Evolutionary conservation across 2,329 filamentous ascomycete species (phyloP).

Genomic region (Fusarium beomiforme): DNA sequence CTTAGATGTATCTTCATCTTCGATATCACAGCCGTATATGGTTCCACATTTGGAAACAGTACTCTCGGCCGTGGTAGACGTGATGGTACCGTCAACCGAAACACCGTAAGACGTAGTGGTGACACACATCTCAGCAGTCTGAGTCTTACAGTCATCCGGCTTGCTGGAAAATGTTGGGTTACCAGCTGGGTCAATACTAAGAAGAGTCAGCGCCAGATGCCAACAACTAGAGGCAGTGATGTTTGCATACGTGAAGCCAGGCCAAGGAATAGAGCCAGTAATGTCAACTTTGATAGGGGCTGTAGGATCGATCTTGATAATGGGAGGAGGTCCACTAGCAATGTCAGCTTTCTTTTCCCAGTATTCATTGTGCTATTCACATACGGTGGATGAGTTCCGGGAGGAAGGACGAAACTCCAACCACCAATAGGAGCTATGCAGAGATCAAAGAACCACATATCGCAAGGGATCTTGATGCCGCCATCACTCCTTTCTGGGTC

Average conservation of each 20-base stretch:
- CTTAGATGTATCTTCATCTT: accelerated
- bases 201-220: neutral
- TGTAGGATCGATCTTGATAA: neutral
- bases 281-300: neutral
- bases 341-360: neutral
- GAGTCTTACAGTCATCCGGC: neutral
- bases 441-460: neutral
- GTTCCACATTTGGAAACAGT: neutral
- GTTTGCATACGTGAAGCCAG: neutral
- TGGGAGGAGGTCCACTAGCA: neutral
- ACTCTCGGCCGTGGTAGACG: neutral
- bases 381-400: neutral
- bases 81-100: neutral
- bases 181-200: neutral
- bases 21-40: neutral
- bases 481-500: neutral
- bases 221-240: too few species aligned
- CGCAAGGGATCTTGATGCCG: neutral
- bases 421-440: neutral
- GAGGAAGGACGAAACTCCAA: neutral
- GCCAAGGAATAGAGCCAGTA: neutral
- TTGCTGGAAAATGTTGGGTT: neutral
- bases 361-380: accelerated
- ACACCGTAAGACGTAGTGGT: neutral
- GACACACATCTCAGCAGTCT: neutral